phyloP scores from a whole-genome alignment of 176 grass and related monocot genomes.

The Panicum miliaceum region DNA sequence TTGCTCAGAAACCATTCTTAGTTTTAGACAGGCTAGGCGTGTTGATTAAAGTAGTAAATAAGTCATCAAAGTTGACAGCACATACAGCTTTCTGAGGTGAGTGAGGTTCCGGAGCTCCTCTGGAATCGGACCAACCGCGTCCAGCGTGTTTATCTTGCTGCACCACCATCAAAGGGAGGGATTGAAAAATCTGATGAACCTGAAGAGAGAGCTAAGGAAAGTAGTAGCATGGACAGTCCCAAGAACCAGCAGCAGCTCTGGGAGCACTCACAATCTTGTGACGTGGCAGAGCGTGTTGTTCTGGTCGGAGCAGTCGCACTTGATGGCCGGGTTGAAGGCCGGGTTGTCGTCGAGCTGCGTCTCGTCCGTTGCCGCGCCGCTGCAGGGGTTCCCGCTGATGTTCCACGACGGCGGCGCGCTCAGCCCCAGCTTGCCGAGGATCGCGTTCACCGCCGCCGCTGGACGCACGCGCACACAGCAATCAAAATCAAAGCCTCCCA shows the following conservation, averaged over 20 bases:
- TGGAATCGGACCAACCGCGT: constrained; percentile 62
- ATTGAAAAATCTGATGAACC: background rate
- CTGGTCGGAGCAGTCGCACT: constrained; percentile 66
- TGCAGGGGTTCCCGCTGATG: constrained; percentile 81
- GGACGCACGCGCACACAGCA: background rate
- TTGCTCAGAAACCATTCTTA: background rate
- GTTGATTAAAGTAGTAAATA: background rate
- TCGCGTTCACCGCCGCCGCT: constrained; percentile 77
- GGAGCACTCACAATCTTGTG: constrained; percentile 49
- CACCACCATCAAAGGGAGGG: background rate
- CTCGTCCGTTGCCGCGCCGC: constrained; percentile 65
- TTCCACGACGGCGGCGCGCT: constrained; percentile 62
- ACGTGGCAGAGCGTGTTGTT: constrained; percentile 65
- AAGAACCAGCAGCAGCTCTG: background rate
- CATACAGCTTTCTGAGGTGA: constrained; percentile 71
- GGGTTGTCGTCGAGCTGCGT: constrained; percentile 55
- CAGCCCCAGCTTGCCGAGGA: constrained; percentile 56
- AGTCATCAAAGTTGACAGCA: background rate
- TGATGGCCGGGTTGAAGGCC: constrained; percentile 64
- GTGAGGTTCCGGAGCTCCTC: constrained; percentile 78
- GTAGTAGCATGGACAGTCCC: background rate
- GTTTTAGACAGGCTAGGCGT: background rate
- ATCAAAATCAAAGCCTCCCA: background rate
- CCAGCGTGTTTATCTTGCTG: constrained; percentile 64
- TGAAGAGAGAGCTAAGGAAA: background rate